Conservation (phyloP, 2,329 filamentous ascomycete genomes). For the Chaetomium strumarium region DNA sequence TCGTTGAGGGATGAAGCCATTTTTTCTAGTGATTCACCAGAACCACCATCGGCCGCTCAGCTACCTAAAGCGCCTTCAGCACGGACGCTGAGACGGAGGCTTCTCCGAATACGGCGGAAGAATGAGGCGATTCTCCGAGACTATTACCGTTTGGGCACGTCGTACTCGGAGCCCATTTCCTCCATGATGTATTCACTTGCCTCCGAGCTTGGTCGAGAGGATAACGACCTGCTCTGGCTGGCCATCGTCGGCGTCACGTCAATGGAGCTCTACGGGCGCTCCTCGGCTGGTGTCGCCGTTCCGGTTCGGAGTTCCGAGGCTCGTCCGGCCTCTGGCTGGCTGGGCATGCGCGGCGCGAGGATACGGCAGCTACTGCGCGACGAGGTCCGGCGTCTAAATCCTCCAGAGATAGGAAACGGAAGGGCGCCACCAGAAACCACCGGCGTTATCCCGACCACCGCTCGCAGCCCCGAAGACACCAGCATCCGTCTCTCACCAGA, state of each 20-base stretch:
- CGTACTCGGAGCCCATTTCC: conserved; percentile 90
- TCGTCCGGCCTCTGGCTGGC: conserved; percentile 63
- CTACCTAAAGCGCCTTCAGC: conserved; percentile 61
- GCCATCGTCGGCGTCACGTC: conserved; percentile 93
- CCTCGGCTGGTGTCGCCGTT: conserved; percentile 69
- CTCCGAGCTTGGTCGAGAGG: conserved; percentile 89
- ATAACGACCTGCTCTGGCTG: conserved; percentile 93
- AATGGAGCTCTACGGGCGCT: conserved; percentile 83
- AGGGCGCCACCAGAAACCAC: conserved; percentile 58
- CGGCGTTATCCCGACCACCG: conserved; percentile 84
- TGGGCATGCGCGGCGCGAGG: conserved; percentile 72
- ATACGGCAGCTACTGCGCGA: conserved; percentile 84
- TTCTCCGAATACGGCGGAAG: conserved; percentile 69
- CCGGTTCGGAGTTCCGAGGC: conserved; percentile 50
- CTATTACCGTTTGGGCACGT: conserved; percentile 83
- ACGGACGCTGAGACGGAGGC: conserved; percentile 62
- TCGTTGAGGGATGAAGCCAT: conserved; percentile 45
- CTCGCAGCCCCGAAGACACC: conserved; percentile 81
- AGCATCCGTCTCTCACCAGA: conserved; percentile 90
- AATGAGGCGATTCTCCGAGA: conserved; percentile 69
- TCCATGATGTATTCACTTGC: conserved; percentile 92
- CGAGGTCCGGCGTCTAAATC: conserved; percentile 89
- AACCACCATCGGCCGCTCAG: conserved; percentile 54
- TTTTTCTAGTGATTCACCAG: conserved; percentile 42
- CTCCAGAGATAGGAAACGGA: conserved; percentile 60